phyloP scores from a whole-genome alignment of 2,329 filamentous ascomycete species.

The Stagonosporopsis rhizophila region DNA sequence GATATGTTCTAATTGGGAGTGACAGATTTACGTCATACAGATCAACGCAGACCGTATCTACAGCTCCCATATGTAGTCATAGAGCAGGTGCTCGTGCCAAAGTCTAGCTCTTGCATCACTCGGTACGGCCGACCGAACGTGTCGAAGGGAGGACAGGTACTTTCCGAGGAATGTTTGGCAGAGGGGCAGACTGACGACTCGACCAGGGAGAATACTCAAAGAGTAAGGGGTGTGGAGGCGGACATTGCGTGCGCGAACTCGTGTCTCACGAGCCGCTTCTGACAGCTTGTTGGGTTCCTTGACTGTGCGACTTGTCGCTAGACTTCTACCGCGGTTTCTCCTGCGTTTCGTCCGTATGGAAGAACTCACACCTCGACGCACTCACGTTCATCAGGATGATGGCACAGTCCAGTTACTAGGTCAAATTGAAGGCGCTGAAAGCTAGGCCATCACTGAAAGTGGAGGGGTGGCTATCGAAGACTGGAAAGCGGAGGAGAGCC shows the following conservation, averaged over 20 bases:
- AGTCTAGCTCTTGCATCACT: background rate
- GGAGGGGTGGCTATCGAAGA: background rate
- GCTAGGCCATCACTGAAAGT: background rate
- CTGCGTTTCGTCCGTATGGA: no score
- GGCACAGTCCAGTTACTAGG: no score
- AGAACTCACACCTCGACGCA: no score
- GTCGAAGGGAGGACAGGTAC: background rate
- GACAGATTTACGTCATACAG: background rate
- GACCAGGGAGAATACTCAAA: background rate
- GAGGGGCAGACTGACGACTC: background rate
- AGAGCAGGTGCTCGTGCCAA: constrained; percentile 6
- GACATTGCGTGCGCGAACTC: no score
- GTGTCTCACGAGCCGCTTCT: no score
- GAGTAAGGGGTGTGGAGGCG: background rate
- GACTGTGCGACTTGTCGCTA: no score
- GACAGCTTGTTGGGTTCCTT: no score
- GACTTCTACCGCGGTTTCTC: no score
- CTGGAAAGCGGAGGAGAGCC: background rate
- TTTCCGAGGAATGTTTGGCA: background rate
- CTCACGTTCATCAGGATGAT: no score
- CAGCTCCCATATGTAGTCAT: background rate
- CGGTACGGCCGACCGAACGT: constrained; percentile 3
- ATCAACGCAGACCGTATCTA: background rate
- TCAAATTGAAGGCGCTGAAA: background rate
- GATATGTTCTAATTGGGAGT: no score